Percentiles rank a stretch among this genome's conserved stretches.
Evolutionary conservation across 768 basidiomycete genomes (phyloP).

Genomic region (Suillus subluteus): DNA sequence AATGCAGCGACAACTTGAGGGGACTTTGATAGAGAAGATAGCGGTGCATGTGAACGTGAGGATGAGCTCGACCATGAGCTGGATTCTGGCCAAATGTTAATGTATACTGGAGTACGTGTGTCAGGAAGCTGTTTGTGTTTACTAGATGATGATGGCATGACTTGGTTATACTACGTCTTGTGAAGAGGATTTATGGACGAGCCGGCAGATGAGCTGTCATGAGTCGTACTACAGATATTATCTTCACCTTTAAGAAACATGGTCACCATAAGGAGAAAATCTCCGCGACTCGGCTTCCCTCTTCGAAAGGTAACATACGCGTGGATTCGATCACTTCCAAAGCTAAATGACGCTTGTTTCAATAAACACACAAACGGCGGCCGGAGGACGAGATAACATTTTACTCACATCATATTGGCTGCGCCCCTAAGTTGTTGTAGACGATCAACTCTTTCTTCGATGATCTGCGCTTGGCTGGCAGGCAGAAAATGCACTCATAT

Average conservation of each 20-base stretch:
- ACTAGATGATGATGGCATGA: slow-evolving; percentile 26
- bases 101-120: slow-evolving; percentile 35
- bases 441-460: slow-evolving; percentile 81
- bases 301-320: slow-evolving; percentile 34
- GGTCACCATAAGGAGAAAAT: slow-evolving; percentile 16
- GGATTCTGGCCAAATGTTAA: slow-evolving; percentile 34
- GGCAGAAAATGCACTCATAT: neutral
- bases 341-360: slow-evolving; percentile 30
- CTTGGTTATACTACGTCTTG: slow-evolving; percentile 14
- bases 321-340: slow-evolving; percentile 39
- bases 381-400: slow-evolving; percentile 49
- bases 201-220: too few relatives aligned
- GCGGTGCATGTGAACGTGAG: slow-evolving; percentile 2
- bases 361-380: slow-evolving; percentile 21
- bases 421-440: slow-evolving; percentile 76
- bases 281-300: slow-evolving; percentile 26
- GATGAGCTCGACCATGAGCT: slow-evolving; percentile 7
- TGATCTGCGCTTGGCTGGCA: slow-evolving; percentile 66
- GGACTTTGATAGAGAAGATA: slow-evolving; percentile 4
- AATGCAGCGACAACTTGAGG: neutral
- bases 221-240: too few relatives aligned
- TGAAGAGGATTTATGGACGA: slow-evolving; percentile 15
- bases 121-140: slow-evolving; percentile 27
- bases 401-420: slow-evolving; percentile 21
- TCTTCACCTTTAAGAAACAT: slow-evolving; percentile 12